phyloP scores from a whole-genome alignment of 805 yeast species.

The Spathaspora girioi region DNA sequence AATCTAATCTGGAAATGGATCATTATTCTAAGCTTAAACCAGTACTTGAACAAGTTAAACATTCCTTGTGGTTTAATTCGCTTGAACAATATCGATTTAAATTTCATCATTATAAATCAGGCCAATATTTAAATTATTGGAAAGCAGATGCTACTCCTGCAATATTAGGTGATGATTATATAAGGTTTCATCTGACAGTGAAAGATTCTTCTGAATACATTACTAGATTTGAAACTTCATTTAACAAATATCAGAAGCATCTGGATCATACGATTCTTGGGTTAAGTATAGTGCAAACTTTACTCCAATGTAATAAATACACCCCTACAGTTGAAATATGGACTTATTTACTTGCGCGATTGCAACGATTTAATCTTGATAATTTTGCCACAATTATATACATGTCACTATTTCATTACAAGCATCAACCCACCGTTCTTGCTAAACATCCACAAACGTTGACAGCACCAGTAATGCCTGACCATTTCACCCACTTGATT shows the following conservation, averaged over 20 bases:
- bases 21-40: constrained; percentile 6
- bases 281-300: constrained; percentile 6
- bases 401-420: constrained; percentile 20
- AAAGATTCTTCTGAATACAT: constrained; percentile 20
- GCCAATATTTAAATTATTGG: constrained; percentile 29
- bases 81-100: constrained; percentile 18
- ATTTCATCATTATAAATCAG: constrained; percentile 25
- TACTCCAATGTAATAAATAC: constrained; percentile 9
- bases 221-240: constrained; percentile 13
- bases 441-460: constrained; percentile 11
- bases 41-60: constrained; percentile 11
- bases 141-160: constrained; percentile 23
- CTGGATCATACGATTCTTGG: constrained; percentile 11
- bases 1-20: constrained; percentile 2
- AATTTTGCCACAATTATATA: constrained; percentile 27
- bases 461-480: constrained; percentile 9
- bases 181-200: constrained; percentile 10
- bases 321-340: constrained; percentile 25
- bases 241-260: constrained; percentile 12
- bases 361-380: constrained; percentile 17
- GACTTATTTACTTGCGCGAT: constrained; percentile 20
- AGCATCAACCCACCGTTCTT: constrained; percentile 17
- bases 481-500: constrained; percentile 22
- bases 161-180: constrained; percentile 11
- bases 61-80: constrained; percentile 19